These are phyloP conservation scores for Candolleomyces aberdarensis DNA, from an alignment of 768 basidiomycete species.

Conservation along the genomic window DNA sequence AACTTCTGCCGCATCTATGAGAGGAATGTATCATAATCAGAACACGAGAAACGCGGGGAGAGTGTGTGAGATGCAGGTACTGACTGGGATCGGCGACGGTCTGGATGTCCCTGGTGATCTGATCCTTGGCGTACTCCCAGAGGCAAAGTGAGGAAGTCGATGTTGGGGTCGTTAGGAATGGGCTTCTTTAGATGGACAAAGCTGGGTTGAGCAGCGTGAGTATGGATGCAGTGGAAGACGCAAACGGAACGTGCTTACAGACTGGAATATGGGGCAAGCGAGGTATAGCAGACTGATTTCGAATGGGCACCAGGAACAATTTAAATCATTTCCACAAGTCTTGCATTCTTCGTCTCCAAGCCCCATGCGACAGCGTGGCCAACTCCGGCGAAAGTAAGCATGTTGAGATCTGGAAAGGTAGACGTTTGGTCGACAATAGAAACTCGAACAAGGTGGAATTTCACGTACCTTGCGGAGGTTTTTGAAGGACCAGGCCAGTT, in stretches of 20 bases:
- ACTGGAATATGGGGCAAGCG: constrained; percentile 80
- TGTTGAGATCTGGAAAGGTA: constrained; percentile 56
- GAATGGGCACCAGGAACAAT: constrained; percentile 77
- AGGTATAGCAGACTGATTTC: too few relatives aligned
- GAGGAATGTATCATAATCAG: too few relatives aligned
- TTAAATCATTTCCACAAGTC: constrained; percentile 68
- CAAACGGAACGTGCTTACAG: constrained; percentile 21
- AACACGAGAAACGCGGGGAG: too few relatives aligned
- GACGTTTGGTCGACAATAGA: not conserved
- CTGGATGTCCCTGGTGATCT: constrained; percentile 64
- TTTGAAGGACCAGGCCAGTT: constrained; percentile 86
- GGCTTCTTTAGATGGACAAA: constrained; percentile 46
- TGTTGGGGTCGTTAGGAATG: constrained; percentile 72
- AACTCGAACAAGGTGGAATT: not conserved
- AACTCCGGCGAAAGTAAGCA: constrained; percentile 75
- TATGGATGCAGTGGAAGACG: not conserved
- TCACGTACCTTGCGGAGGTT: constrained; percentile 72
- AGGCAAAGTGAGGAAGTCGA: constrained; percentile 61
- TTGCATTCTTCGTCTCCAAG: constrained; percentile 80
- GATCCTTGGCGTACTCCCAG: constrained; percentile 67
- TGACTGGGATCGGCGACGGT: constrained; percentile 81
- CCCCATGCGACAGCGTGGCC: constrained; percentile 84
- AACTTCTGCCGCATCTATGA: too few relatives aligned
- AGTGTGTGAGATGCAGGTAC: constrained; percentile 12
- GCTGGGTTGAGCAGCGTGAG: not conserved